A percentile compares a stretch with the other conserved stretches of the same genome.
Evolutionary conservation across 495 filamentous ascomycete genomes (phyloP).

Genomic region (Penicillium malachiteum): DNA sequence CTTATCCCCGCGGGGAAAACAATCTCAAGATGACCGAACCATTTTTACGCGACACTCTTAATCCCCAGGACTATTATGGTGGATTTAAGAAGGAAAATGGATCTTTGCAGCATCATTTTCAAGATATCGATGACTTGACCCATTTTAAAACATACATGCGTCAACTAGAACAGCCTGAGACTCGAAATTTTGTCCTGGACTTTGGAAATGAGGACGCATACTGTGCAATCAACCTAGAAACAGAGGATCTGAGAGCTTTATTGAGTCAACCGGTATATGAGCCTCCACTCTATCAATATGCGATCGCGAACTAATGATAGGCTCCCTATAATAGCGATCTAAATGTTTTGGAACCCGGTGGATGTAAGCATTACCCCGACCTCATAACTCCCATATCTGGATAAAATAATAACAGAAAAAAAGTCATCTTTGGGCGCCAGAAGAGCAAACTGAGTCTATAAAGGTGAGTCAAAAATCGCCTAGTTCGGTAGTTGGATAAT

Average conservation of each 20-base stretch:
- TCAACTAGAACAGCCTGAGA: constrained; percentile 36
- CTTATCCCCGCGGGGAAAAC: too few relatives aligned
- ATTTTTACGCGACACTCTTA: constrained; percentile 9
- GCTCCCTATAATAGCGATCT: constrained; percentile 25
- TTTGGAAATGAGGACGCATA: constrained; percentile 64
- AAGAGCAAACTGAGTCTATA: constrained; percentile 56
- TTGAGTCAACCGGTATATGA: constrained; percentile 33
- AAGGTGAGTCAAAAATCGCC: constrained; percentile 25
- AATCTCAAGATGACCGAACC: background rate
- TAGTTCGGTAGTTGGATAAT: background rate
- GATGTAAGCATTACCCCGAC: constrained; percentile 54
- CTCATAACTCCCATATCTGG: background rate
- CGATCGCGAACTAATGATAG: too few relatives aligned
- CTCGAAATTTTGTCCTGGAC: constrained; percentile 68
- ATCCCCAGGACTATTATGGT: constrained; percentile 39
- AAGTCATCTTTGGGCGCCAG: constrained; percentile 73
- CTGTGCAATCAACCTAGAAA: constrained; percentile 58
- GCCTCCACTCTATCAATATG: background rate
- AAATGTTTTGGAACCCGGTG: constrained; percentile 56
- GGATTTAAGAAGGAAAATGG: constrained; percentile 22
- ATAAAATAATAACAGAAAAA: background rate
- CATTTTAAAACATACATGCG: constrained; percentile 44
- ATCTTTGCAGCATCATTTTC: constrained; percentile 38
- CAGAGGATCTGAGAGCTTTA: constrained; percentile 41
- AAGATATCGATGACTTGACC: constrained; percentile 52